phyloP scores from a whole-genome alignment of 768 basidiomycete species.

The Mycena metata region DNA sequence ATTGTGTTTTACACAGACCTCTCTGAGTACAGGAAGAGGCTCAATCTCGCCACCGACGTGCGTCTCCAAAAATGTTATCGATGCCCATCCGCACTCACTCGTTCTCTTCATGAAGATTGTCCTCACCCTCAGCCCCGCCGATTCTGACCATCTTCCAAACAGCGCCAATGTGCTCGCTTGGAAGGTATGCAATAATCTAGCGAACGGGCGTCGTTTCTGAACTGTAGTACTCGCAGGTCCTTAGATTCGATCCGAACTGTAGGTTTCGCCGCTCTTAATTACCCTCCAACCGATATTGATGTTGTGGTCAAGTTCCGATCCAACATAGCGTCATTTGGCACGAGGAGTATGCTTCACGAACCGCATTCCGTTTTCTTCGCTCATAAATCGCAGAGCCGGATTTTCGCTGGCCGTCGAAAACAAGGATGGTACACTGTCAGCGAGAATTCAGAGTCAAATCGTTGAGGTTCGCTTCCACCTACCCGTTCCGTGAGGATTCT shows the following conservation, averaged over 20 bases:
- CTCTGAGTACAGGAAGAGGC: not conserved
- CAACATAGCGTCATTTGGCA: conserved; percentile 1
- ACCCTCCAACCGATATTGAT: not conserved
- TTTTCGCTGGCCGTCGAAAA: not conserved
- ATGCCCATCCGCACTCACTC: not conserved
- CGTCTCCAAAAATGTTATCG: not conserved
- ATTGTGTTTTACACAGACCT: not conserved
- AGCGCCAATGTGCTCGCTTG: conserved; percentile 3
- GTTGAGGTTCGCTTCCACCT: conserved; percentile 1
- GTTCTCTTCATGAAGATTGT: not conserved
- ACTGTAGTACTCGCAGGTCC: not conserved
- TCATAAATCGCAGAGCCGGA: not conserved
- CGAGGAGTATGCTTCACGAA: not conserved
- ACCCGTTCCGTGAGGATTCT: not conserved
- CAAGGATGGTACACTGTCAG: conserved; percentile 8
- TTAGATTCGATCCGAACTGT: conserved; percentile 10
- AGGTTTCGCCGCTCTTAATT: not conserved
- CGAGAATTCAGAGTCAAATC: not conserved
- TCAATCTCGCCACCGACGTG: conserved; percentile 5
- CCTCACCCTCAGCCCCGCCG: conserved; percentile 1
- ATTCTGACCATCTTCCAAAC: not conserved
- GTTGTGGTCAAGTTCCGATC: not conserved
- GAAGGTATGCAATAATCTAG: not conserved
- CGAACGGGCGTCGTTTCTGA: too few relatives aligned
- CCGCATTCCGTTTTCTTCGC: not conserved